Evolutionary conservation across 768 basidiomycete genomes (phyloP).

Genomic region (Zangia roseola): DNA sequence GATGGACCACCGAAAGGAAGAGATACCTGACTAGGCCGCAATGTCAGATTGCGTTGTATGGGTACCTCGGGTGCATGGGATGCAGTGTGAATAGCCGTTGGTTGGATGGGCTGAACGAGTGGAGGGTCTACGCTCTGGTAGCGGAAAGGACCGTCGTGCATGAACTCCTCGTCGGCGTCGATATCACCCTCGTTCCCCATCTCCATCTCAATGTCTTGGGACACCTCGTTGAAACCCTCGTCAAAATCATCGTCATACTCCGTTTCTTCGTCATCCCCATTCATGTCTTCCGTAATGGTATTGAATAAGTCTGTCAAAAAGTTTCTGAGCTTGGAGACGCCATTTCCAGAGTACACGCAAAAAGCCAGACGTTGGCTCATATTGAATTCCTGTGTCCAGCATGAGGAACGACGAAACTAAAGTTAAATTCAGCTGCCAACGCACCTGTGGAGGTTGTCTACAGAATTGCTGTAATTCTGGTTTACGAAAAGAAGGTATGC

Average conservation of each 20-base stretch:
- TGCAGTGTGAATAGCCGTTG: constrained; percentile 7
- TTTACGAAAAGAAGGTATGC: constrained; percentile 88
- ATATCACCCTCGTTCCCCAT: constrained; percentile 38
- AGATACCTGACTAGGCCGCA: constrained; percentile 20
- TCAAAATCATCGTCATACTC: constrained; percentile 56
- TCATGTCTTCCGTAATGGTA: constrained; percentile 68
- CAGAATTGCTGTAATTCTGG: constrained; percentile 88
- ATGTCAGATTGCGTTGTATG: constrained; percentile 29
- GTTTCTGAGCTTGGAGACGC: constrained; percentile 77
- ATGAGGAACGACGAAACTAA: constrained; percentile 4
- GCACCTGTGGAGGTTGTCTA: constrained; percentile 79
- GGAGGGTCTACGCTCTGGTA: constrained; percentile 20
- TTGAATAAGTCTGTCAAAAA: constrained; percentile 78
- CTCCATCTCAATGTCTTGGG: constrained; percentile 33
- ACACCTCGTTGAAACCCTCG: constrained; percentile 32
- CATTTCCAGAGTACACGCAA: constrained; percentile 95
- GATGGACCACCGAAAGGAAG: constrained; percentile 8
- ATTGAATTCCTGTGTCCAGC: constrained; percentile 74
- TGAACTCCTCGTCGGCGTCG: constrained; percentile 47
- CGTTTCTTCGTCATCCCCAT: constrained; percentile 62
- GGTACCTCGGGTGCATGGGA: constrained; percentile 25
- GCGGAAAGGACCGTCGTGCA: constrained; percentile 31
- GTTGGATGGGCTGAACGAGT: constrained; percentile 9
- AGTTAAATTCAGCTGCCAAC: constrained; percentile 24
- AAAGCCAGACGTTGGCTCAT: constrained; percentile 85